Conservation (phyloP, 257 asterid genomes). For the Jacaranda copaia region DNA sequence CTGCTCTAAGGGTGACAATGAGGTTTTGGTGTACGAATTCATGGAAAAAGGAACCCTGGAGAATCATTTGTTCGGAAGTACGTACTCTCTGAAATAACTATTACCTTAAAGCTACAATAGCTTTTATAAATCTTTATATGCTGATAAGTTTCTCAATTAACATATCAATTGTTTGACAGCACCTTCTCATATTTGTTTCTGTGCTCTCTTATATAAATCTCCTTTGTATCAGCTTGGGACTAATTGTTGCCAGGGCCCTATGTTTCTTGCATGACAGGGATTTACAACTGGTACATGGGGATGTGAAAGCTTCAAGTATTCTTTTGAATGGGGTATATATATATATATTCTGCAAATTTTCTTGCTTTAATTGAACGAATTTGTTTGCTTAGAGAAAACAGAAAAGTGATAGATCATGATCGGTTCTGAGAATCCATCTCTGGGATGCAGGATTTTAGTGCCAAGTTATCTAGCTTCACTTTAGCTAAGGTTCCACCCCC, state of each 20-base stretch:
- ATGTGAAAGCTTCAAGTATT: conserved; percentile 6
- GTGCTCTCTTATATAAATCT: too few relatives aligned
- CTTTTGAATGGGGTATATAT: conserved; percentile 30
- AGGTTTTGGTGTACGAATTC: conserved; percentile 37
- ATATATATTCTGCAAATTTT: background rate
- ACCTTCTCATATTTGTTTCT: too few relatives aligned
- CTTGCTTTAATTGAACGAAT: background rate
- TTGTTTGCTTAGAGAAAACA: background rate
- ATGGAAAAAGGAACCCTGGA: conserved; percentile 42
- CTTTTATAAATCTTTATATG: too few relatives aligned
- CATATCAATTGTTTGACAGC: too few relatives aligned
- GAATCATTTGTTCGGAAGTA: conserved; percentile 34
- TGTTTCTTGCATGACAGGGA: too few relatives aligned
- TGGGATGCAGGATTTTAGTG: conserved; percentile 29
- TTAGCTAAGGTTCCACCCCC: background rate
- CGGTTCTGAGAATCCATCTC: background rate
- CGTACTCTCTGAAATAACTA: background rate
- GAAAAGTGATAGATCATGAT: background rate
- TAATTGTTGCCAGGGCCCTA: too few relatives aligned
- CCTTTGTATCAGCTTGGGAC: too few relatives aligned
- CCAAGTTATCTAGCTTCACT: conserved; percentile 29
- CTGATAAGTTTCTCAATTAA: too few relatives aligned
- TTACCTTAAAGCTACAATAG: background rate
- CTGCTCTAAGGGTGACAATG: conserved; percentile 30
- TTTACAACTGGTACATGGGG: too few relatives aligned